A percentile compares a stretch with the other conserved stretches of the same genome.
These are phyloP conservation scores for Globisporangium ultimum DNA, from an alignment of 352 stramenopile species.

Conservation along the genomic window DNA sequence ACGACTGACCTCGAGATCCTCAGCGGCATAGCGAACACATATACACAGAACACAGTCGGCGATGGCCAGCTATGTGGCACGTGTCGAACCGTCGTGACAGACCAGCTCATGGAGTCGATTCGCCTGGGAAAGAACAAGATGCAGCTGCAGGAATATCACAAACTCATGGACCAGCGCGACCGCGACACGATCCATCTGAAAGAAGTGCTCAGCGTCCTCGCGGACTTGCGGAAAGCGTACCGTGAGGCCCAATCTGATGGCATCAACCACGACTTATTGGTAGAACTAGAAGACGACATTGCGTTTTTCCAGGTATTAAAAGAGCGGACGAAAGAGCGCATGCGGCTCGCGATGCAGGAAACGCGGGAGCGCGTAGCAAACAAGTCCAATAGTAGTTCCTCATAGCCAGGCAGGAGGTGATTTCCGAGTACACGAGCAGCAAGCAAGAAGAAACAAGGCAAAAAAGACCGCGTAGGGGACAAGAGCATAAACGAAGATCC, in stretches of 20 bases:
- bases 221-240: constrained; percentile 44
- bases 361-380: neutral
- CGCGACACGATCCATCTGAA: constrained; percentile 65
- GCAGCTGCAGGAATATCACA: constrained; percentile 56
- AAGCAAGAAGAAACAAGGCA: too few species aligned
- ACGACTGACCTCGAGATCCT: constrained; percentile 74
- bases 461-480: too few species aligned
- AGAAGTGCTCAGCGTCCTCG: constrained; percentile 47
- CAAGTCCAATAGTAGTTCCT: constrained; percentile 7
- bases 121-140: constrained; percentile 64
- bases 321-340: constrained; percentile 63
- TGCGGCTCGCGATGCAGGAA: constrained; percentile 61
- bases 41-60: constrained; percentile 51
- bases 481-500: too few species aligned
- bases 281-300: constrained; percentile 68
- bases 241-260: constrained; percentile 47
- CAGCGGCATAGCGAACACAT: constrained; percentile 80
- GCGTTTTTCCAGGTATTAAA: constrained; percentile 70
- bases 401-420: constrained; percentile 1
- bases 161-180: constrained; percentile 52
- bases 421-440: too few species aligned
- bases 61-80: constrained; percentile 56
- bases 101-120: constrained; percentile 79
- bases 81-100: constrained; percentile 60
- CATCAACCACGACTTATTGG: constrained; percentile 50